Conservation (phyloP, 148 eudicot species). For the Simmondsia chinensis region DNA sequence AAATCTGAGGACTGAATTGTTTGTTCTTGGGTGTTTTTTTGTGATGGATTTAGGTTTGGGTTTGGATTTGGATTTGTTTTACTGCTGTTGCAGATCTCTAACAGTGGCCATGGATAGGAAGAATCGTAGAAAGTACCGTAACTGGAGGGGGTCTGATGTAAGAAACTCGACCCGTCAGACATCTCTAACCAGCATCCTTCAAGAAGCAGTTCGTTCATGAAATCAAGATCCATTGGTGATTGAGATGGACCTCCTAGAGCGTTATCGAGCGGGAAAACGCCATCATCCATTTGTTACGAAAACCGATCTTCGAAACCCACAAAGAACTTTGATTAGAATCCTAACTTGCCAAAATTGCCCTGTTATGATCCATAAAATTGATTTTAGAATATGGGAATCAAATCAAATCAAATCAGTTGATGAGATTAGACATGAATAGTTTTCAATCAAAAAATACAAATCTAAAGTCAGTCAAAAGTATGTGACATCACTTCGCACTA, state of each 20-base stretch:
- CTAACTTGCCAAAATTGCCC: neutral
- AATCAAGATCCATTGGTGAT: constrained; percentile 67
- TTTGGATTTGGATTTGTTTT: no score
- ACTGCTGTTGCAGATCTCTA: constrained; percentile 28
- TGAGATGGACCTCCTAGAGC: constrained; percentile 31
- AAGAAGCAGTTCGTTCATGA: constrained; percentile 67
- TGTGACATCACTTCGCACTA: no score
- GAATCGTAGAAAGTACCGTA: constrained; percentile 39
- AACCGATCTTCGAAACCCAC: constrained; percentile 11
- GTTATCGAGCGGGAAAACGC: constrained; percentile 35
- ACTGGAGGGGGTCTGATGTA: constrained; percentile 30
- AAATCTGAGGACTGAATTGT: constrained; percentile 30
- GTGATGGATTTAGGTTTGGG: constrained; percentile 18
- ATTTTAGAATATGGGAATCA: no score
- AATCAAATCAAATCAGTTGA: no score
- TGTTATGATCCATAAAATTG: no score
- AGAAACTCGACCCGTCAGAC: constrained; percentile 48
- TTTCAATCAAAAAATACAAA: no score
- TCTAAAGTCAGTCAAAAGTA: no score
- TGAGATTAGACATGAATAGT: no score
- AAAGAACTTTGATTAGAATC: neutral
- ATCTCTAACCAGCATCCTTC: constrained; percentile 89
- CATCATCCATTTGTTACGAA: constrained; percentile 44
- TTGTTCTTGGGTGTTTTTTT: constrained; percentile 25
- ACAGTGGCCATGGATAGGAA: constrained; percentile 40